These are phyloP conservation scores for Petrea volubilis DNA, from an alignment of 257 asterid genomes.

Conservation along the genomic window DNA sequence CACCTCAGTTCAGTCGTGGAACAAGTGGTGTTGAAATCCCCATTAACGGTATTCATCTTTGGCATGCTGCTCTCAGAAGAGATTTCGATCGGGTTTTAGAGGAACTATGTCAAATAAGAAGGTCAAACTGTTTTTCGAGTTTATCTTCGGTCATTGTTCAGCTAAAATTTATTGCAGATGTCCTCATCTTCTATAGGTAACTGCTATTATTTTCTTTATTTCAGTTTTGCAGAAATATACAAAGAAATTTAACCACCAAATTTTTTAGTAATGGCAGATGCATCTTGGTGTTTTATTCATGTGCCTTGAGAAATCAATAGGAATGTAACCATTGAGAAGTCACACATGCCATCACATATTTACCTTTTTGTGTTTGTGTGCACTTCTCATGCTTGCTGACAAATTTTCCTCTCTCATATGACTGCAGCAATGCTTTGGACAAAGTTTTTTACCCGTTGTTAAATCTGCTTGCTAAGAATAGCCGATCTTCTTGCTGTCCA, in stretches of 20 bases:
- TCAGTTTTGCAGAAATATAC: slow-evolving; percentile 6
- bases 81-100: slow-evolving; percentile 50
- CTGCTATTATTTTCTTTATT: slow-evolving; percentile 8
- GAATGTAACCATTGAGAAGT: slow-evolving; percentile 9
- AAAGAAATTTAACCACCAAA: not conserved
- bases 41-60: slow-evolving; percentile 53
- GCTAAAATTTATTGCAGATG: slow-evolving; percentile 64
- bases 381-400: slow-evolving; percentile 8
- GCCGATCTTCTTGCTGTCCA: slow-evolving; percentile 33
- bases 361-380: slow-evolving; percentile 16
- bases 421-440: slow-evolving; percentile 72
- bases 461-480: slow-evolving; percentile 39
- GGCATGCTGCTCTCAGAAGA: slow-evolving; percentile 74
- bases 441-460: slow-evolving; percentile 56
- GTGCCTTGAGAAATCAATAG: not conserved
- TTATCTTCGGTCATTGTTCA: slow-evolving; percentile 55
- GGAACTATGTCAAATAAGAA: slow-evolving; percentile 53
- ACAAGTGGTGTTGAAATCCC: slow-evolving; percentile 38
- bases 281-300: slow-evolving; percentile 5
- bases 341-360: not conserved
- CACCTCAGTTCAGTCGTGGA: slow-evolving; percentile 31
- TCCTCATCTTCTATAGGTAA: slow-evolving; percentile 79
- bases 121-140: slow-evolving; percentile 50
- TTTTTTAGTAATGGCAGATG: not conserved
- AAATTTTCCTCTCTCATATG: slow-evolving; percentile 23